Evolutionary conservation across 441 rosid species (phyloP), one percentile per base, ranked within the genome.

Genomic region (Pelargonium cotyledonis): DNA sequence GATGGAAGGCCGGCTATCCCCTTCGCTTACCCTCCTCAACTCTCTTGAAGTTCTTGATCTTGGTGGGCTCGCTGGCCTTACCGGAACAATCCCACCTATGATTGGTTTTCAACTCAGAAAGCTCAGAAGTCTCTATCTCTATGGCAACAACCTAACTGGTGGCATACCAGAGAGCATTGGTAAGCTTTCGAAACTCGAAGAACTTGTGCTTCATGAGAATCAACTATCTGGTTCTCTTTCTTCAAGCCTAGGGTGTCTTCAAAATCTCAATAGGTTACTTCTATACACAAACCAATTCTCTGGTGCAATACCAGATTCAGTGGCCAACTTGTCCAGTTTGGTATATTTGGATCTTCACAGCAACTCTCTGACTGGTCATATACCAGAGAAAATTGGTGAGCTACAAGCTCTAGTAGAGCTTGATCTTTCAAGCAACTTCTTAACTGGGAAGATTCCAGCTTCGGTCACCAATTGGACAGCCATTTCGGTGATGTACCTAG

Each of bases 1-100:
- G 73, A 81, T 86, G 82, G 73, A 63, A 72, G 90, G 90, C 9
- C 21, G 1, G 71, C 58, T 86, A 43, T 82, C 86, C 60, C 81
- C 85, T 46, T 82, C 84, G 14, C 38, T 84, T 70, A 68, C 80
- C 41, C 68, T 75, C 47, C 73, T 82, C 71, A 75, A 74, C 65
- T 82, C 73, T 43, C 84, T 86, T 16, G 46, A 81, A 66, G 82
- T 86, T 38, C 77, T 86, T 40, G 83, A 85, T 77, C 85, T 85
- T 26, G 85, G 90, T 26, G 85, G 82, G 58, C 81, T 86, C 8
- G 53, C 75, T 8, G 77, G 71, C 26, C 80, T 84, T 9, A 41
- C 78, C 3, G 90, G 88, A 60, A 73, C 1, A 29, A 80, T 86
- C 15, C 86, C 90, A 1, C 72, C 79, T 8, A 68, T 31, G 14